Evolutionary conservation across 1,284 basidiomycete species (phyloP), one percentile per base, ranked within the genome.

Genomic region (Pascua guehoae): DNA sequence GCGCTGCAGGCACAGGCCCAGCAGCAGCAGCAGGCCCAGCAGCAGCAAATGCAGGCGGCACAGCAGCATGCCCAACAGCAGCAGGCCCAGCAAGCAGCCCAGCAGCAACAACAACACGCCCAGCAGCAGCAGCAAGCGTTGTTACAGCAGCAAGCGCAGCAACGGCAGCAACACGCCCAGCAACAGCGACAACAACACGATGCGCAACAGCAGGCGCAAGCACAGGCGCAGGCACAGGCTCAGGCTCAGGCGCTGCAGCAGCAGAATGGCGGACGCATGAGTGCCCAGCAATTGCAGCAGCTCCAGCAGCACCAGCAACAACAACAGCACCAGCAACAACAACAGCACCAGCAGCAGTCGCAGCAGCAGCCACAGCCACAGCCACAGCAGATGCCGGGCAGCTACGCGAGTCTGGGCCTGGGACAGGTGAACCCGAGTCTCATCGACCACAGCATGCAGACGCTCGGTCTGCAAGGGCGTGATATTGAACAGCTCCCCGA

Each of bases 381-480:
- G n/a, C n/a, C n/a, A n/a, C n/a, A n/a, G 47, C 42, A 18, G 38
- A 51, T 38, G 49, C 38, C 36, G 17, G 61, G 66, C 41, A 61
- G 67, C 63, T 70, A 69, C 57, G 49, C 61, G 9, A 43, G 47
- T 16, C 54, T 71, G 12, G 71, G 71, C 8, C 45, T 74, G 1
- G 70, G 70, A 5, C 49, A 57, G 7, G 66, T 72, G 38, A 68
- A 68, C 45, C 63, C 66, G 16, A 55, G 52, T 1, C 58, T 75
- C n/a, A 73, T 74, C 67, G 58, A 62, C 16, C 56, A 66, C 41
- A 62, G 60, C 8, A 64, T 68, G 38, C 62, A 66, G 24, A 51
- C 53, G 37, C 42, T 71, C 37, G 71, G 71, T 11, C 49, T 73
- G 37, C 56, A 52, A 1, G 71, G 70, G 5, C 62, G 67, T 38